Percentiles rank a stretch among this genome's conserved stretches.
phyloP scores from a whole-genome alignment of 768 basidiomycete genomes.

The Cyclocybe aegerita region DNA sequence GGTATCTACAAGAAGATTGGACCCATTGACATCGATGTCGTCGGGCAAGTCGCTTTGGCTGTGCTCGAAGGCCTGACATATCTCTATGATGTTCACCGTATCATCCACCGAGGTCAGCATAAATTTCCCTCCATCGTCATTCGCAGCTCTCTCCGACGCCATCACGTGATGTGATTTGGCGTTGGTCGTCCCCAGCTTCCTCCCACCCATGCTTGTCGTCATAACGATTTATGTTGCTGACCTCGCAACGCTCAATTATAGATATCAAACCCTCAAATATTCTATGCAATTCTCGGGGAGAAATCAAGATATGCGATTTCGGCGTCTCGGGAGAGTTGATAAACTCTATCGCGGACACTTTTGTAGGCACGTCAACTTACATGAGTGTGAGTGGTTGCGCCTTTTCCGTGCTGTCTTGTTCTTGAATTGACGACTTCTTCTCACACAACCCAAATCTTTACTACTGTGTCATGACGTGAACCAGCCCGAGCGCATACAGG shows the following conservation, averaged over 20 bases:
- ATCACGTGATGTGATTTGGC: slow-evolving; percentile 19
- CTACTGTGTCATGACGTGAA: slow-evolving; percentile 10
- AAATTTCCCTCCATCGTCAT: slow-evolving; percentile 5
- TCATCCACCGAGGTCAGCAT: slow-evolving; percentile 94
- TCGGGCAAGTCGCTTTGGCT: slow-evolving; percentile 91
- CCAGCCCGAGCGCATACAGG: slow-evolving; percentile 98
- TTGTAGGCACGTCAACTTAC: slow-evolving; percentile 98
- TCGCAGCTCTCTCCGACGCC: slow-evolving; percentile 8
- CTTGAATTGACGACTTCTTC: slow-evolving; percentile 8
- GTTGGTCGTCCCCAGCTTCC: slow-evolving; percentile 1
- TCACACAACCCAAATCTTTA: background rate
- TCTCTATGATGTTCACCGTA: slow-evolving; percentile 95
- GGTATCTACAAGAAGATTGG: slow-evolving; percentile 96
- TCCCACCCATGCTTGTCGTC: slow-evolving; percentile 9
- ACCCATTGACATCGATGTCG: slow-evolving; percentile 88
- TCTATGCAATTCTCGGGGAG: slow-evolving; percentile 87
- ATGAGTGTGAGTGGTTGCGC: slow-evolving; percentile 83
- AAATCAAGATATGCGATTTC: slow-evolving; percentile 99
- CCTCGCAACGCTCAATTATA: slow-evolving; percentile 28
- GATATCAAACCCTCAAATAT: slow-evolving; percentile 99
- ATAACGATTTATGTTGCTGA: slow-evolving; percentile 21
- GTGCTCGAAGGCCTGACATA: slow-evolving; percentile 96
- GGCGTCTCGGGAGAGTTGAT: slow-evolving; percentile 98
- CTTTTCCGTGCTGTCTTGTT: slow-evolving; percentile 4
- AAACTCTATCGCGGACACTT: slow-evolving; percentile 98